phyloP scores from a whole-genome alignment of 257 asterid genomes.

The Solanum lycopersicoides region DNA sequence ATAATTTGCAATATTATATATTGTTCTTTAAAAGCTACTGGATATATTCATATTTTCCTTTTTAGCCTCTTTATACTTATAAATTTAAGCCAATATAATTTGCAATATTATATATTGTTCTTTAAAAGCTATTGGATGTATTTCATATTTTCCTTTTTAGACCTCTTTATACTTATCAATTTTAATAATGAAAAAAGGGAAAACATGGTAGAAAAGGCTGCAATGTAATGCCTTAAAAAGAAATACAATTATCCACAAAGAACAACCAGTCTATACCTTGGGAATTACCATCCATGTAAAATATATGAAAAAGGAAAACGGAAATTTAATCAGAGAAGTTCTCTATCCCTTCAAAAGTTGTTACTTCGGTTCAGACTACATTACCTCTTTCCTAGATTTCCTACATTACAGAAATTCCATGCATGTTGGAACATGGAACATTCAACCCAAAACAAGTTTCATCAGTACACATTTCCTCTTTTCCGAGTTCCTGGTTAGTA shows the following conservation, averaged over 20 bases:
- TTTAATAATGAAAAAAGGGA: neutral
- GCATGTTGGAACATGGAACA: neutral
- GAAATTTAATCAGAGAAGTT: neutral
- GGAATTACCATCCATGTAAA: neutral
- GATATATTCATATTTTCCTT: neutral
- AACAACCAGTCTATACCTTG: neutral
- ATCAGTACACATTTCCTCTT: neutral
- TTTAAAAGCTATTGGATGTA: neutral
- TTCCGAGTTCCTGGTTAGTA: neutral
- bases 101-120: neutral
- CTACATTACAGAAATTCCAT: neutral
- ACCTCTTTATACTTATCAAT: neutral
- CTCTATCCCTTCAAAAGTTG: neutral
- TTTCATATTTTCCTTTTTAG: neutral
- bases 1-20: neutral
- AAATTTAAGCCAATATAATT: neutral
- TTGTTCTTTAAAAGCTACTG: neutral
- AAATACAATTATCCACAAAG: neutral
- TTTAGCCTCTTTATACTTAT: neutral
- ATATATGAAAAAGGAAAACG: neutral
- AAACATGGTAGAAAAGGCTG: neutral
- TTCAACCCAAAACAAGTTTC: neutral
- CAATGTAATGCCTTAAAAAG: neutral
- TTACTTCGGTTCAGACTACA: neutral
- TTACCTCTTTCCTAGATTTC: neutral